phyloP scores from a whole-genome alignment of 148 eudicot species.

The Camellia granthamiana region DNA sequence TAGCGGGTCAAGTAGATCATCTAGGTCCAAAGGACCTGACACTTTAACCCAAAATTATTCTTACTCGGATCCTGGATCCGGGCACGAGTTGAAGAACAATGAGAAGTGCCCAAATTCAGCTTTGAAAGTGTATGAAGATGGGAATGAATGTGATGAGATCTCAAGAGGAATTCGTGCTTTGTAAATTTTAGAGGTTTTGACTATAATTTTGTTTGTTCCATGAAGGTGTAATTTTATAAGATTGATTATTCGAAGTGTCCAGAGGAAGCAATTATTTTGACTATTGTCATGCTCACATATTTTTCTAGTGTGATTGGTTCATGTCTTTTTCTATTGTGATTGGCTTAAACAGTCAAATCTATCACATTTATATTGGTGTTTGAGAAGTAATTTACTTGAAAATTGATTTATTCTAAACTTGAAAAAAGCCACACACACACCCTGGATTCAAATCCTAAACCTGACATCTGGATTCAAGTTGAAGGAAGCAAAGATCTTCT shows the following conservation, averaged over 20 bases:
- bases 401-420: too few species aligned
- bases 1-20: constrained; percentile 2
- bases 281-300: background rate
- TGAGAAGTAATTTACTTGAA: too few species aligned
- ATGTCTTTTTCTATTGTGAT: too few species aligned
- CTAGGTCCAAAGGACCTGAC: constrained; percentile 15
- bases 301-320: background rate
- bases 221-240: constrained; percentile 1
- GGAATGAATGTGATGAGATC: constrained; percentile 15
- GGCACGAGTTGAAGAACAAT: background rate
- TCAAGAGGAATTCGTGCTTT: constrained; percentile 20
- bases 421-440: too few species aligned
- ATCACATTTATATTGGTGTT: too few species aligned
- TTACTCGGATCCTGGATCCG: constrained; percentile 10
- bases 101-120: background rate
- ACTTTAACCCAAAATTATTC: background rate
- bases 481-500: too few species aligned
- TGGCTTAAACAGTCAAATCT: too few species aligned
- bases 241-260: background rate
- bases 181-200: constrained; percentile 5
- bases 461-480: too few species aligned
- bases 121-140: background rate
- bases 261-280: too few species aligned
- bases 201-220: background rate
- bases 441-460: too few species aligned